Evolutionary conservation across 106 monocot genomes (phyloP), one percentile per base, ranked within the genome.

Genomic region (Allium cepa): DNA sequence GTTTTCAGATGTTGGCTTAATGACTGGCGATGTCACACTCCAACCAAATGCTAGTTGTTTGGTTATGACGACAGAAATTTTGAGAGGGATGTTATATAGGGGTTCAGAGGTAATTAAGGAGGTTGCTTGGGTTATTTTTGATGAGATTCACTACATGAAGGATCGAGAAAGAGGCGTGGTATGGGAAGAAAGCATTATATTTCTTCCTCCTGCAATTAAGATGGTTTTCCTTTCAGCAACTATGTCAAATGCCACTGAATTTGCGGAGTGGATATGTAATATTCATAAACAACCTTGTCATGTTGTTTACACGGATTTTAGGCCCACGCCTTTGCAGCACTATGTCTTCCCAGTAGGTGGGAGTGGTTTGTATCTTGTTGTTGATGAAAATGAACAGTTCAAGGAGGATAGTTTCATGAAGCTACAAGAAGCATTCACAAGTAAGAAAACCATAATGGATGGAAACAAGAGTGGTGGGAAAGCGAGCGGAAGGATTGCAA

Each of bases 111-210:
- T 99, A 53, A 22, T 99, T 22, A 99, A 99, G 74, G 99, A 99
- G 65, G 99, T 99, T 18, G 99, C 93, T 8, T 99, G 99, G 99
- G 99, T 99, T 46, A 90, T 99, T 11, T 93, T 99, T 64, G 99
- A 99, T 70, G 99, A 99, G 49, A 99, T 99, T 72, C 99, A 99
- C 74, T 99, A 99, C 77, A 99, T 99, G 99, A 99, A 99, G 73
- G 99, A 99, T 67, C 67, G 99, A 8, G 99, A 99, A 80, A 80
- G 99, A 67, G 99, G 99, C 51, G 99, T 99, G 11, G 99, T 99
- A 12, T 99, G 99, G 99, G 99, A 99, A 77, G 99, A 99, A 77
- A 99, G 90, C 70, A 99, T 99, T 28, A 85, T 99, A 8, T 99
- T 99, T 73, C 62, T 99, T 70, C 90, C 92, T 9, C 93, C 99